Evolutionary conservation across 495 filamentous ascomycete genomes (phyloP), one percentile per base, ranked within the genome.

Genomic region (Penicillium arizonense): DNA sequence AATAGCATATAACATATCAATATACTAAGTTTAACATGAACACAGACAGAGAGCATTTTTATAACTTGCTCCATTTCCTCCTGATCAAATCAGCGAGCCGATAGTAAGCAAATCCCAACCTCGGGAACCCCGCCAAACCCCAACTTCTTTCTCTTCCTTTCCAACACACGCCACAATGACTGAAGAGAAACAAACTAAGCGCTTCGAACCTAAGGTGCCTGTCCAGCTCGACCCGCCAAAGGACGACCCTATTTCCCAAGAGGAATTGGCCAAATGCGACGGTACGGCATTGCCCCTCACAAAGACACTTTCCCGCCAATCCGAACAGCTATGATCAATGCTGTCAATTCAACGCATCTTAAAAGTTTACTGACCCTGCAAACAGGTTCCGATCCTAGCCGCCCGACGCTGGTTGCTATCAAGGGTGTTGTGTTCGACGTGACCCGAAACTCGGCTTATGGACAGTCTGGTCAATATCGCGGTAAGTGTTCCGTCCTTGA

Each of bases 361-460:
- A 28, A 14, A 33, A 33, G 7, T 44, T 39, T 28, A 41, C 28
- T 53, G 38, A 30, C 5, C 3, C 14, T 14, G 30, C 14, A 21
- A 10, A 24, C 56, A 86, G 83, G 79, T 45, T 71, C 74, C 70
- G 83, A 87, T 50, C 71, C 82, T 3, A 83, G 79, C 44, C 82
- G 76, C 51, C 90, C 90, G 28, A 91, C 86, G 21, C 89, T 92
- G 57, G 91, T 99, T 23, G 94, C 95, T 26, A 97, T 99, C 73
- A 97, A 96, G 75, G 91, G 93, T 52, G 87, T 82, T 53, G 87
- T 99, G 38, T 99, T 96, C 63, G 93, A 99, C 65, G 94, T 99
- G 44, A 88, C 79, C 44, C 87, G 83, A 18, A 97, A 97, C 65
- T 78, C 82, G 32, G 83, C 88, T 28, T 99, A 99, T 63, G 80